Evolutionary conservation across 2,329 filamentous ascomycete species (phyloP), one percentile per base, ranked within the genome.

Genomic region (Fusarium buharicum): DNA sequence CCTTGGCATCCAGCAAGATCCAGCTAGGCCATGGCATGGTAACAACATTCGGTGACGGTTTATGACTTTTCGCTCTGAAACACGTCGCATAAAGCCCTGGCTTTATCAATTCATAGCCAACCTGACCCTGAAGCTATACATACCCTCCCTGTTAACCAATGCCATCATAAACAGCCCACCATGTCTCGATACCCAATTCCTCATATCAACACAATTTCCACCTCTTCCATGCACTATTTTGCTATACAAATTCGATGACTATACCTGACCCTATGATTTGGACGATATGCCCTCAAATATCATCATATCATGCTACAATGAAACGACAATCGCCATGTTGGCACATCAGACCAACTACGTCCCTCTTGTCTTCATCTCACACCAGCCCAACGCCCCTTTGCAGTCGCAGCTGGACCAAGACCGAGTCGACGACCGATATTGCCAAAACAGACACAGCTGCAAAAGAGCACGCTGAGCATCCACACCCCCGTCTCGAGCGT

Each of bases 391-490:
- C 83, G 72, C 3, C 79, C 79, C 55, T 76, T 78, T n/a, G 70
- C 74, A 1, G 70, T 74, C 2, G 76, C 75, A n/a, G 76, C 75
- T 52, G 71, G 73, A 18, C 78, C 82, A 62, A 86, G 77, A n/a
- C 89, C 88, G 64, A 98, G 77, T 60, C 91, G 84, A 62, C 95
- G 83, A 12, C 95, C 95, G 72, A 99, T 92, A 73, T 97, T 98
- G 11, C 95, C 95, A 81, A 99, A 97, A 77, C 93, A 97, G 10
- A 98, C 86, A 68, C 92, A 93, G 71, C 92, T 96, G 77, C 95
- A 97, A 74, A 97, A 99, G 46, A 99, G 78, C 22, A 98, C 93
- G 72, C 92, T 97, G 20, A 94, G 83, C 71, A 97, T 90, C 94
- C 95, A 99, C 5, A 93, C 91, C 12, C 88, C 89, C 16, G 90